phyloP scores from a whole-genome alignment of 352 stramenopile genomes.

The Globisporangium irregulare region DNA sequence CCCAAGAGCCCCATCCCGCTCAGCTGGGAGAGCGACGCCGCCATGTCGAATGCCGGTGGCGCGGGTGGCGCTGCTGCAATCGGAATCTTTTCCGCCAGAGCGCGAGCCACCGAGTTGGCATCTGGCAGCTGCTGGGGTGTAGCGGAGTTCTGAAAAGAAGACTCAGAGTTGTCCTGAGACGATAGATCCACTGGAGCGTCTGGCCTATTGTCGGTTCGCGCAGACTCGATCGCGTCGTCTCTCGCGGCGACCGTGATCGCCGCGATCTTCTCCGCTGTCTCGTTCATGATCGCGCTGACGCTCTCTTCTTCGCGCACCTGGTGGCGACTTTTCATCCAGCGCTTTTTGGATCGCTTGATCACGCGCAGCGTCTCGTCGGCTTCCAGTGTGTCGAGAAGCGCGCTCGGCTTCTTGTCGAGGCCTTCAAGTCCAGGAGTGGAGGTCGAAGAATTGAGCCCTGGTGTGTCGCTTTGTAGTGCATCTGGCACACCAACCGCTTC shows the following conservation, averaged over 20 bases:
- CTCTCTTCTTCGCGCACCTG: conserved; percentile 61
- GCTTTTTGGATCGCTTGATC: conserved; percentile 56
- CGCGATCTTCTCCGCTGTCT: conserved; percentile 34
- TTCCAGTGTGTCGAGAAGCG: conserved; percentile 49
- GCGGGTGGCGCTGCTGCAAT: conserved; percentile 7
- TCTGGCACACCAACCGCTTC: background rate
- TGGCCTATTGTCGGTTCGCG: background rate
- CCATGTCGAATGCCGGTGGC: conserved; percentile 4
- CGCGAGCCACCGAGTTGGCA: background rate
- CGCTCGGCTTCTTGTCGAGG: conserved; percentile 19
- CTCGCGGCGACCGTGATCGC: conserved; percentile 22
- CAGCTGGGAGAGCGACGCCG: conserved; percentile 5
- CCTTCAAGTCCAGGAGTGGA: background rate
- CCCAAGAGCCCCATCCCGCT: conserved; percentile 5
- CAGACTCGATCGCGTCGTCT: conserved; percentile 4
- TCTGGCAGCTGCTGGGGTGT: background rate
- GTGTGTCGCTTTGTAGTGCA: background rate
- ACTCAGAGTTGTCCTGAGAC: background rate
- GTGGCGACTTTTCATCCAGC: conserved; percentile 56
- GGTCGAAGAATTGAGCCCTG: background rate
- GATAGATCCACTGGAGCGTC: background rate
- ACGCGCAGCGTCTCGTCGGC: conserved; percentile 47
- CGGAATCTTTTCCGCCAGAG: conserved; percentile 3
- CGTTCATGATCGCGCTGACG: conserved; percentile 46
- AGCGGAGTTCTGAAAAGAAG: background rate